phyloP scores from a whole-genome alignment of 2,329 filamentous ascomycete genomes.

The Calonectria ilicicola region DNA sequence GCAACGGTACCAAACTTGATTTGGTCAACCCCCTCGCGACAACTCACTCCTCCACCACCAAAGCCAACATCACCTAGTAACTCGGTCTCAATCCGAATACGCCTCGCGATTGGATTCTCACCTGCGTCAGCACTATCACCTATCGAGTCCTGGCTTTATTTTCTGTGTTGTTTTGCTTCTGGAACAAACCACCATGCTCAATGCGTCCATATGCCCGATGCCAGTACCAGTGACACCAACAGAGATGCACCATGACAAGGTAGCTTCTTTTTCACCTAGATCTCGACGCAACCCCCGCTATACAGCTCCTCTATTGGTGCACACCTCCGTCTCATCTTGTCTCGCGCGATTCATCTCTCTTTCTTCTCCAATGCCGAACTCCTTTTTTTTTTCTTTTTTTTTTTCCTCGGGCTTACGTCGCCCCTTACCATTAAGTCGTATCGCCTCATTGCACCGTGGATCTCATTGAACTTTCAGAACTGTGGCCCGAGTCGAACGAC shows the following conservation, averaged over 20 bases:
- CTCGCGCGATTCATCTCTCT: background rate
- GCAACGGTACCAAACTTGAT: background rate
- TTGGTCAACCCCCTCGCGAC: background rate
- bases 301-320: constrained; percentile 9
- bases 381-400: background rate
- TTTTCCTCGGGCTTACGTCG: background rate
- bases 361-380: background rate
- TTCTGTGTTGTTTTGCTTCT: constrained; percentile 3
- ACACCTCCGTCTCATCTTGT: constrained; percentile 12
- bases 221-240: background rate
- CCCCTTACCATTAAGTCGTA: constrained; percentile 10
- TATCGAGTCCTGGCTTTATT: background rate
- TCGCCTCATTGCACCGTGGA: constrained; percentile 2
- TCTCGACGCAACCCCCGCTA: background rate
- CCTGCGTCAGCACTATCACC: background rate
- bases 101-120: constrained; percentile 10
- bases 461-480: background rate
- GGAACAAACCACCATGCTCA: constrained; percentile 19
- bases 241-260: background rate
- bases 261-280: constrained; percentile 8
- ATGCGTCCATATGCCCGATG: constrained; percentile 20
- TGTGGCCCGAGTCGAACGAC: background rate
- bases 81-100: constrained; percentile 8
- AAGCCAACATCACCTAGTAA: background rate
- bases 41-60: constrained; percentile 9